phyloP scores from a whole-genome alignment of 1,284 basidiomycete species.

The Cutaneotrichosporon arboriforme region DNA sequence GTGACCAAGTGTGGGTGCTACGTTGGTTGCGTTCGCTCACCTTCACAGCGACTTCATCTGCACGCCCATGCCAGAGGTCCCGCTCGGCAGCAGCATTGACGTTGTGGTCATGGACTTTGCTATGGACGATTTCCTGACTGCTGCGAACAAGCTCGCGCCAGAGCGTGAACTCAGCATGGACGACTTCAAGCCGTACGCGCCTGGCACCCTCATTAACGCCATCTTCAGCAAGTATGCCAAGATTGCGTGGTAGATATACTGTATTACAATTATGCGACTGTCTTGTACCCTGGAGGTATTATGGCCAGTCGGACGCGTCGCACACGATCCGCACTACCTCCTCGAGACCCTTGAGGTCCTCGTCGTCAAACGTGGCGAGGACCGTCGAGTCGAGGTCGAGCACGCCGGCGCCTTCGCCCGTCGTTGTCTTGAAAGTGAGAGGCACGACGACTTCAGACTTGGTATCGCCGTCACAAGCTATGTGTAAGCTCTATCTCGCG shows the following conservation, averaged over 20 bases:
- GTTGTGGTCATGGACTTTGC: slow-evolving; percentile 47
- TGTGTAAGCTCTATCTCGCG: background rate
- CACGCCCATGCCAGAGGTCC: slow-evolving; percentile 35
- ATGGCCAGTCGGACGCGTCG: slow-evolving; percentile 28
- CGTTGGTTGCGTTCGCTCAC: background rate
- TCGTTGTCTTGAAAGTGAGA: slow-evolving; percentile 45
- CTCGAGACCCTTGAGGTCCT: slow-evolving; percentile 67
- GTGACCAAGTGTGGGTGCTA: slow-evolving; percentile 13
- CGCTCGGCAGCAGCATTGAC: slow-evolving; percentile 35
- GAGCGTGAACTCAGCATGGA: slow-evolving; percentile 19
- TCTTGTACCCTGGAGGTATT: background rate
- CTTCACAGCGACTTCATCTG: slow-evolving; percentile 37
- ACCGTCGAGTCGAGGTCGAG: slow-evolving; percentile 77
- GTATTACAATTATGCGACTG: background rate
- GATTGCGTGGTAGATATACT: slow-evolving; percentile 24
- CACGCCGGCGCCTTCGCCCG: slow-evolving; percentile 56
- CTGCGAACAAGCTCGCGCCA: slow-evolving; percentile 38
- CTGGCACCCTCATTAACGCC: slow-evolving; percentile 33
- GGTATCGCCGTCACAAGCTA: slow-evolving; percentile 75
- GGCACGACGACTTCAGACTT: slow-evolving; percentile 82
- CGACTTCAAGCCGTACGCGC: slow-evolving; percentile 40
- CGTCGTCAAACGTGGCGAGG: slow-evolving; percentile 64
- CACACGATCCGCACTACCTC: slow-evolving; percentile 61
- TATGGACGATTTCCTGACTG: slow-evolving; percentile 42
- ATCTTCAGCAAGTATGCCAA: slow-evolving; percentile 44